A percentile compares a stretch with the other conserved stretches of the same genome.
Evolutionary conservation across 345 rosid species (phyloP).

Genomic region (Crucihimalaya himalaica): DNA sequence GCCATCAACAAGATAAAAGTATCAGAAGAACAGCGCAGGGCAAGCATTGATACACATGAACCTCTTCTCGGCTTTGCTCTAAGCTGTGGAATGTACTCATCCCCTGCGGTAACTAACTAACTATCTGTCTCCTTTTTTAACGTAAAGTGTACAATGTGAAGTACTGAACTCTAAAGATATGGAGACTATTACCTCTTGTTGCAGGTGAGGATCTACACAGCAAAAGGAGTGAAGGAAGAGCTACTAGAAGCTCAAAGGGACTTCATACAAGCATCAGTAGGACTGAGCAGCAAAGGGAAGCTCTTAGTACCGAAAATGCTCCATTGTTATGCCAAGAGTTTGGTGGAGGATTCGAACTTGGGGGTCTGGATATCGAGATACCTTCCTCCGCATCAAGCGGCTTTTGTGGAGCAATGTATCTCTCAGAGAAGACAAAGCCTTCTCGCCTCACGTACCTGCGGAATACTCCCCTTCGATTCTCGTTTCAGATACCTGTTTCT

Average conservation of each 20-base stretch:
- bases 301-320: slow-evolving; percentile 85
- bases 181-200: background rate
- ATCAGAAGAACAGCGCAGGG: slow-evolving; percentile 74
- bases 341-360: slow-evolving; percentile 73
- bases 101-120: slow-evolving; percentile 70
- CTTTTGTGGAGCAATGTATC: slow-evolving; percentile 81
- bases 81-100: slow-evolving; percentile 89
- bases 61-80: slow-evolving; percentile 82
- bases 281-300: slow-evolving; percentile 88
- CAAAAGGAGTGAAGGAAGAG: slow-evolving; percentile 72
- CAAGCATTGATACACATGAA: slow-evolving; percentile 58
- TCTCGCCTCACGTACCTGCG: slow-evolving; percentile 69
- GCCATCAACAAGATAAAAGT: slow-evolving; percentile 82
- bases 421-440: slow-evolving; percentile 70
- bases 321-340: slow-evolving; percentile 73
- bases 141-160: background rate
- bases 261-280: slow-evolving; percentile 77
- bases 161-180: background rate
- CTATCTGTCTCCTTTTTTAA: background rate
- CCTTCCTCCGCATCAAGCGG: slow-evolving; percentile 80
- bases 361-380: slow-evolving; percentile 85
- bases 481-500: slow-evolving; percentile 79
- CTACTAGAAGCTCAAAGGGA: slow-evolving; percentile 78
- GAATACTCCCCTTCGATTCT: slow-evolving; percentile 80
- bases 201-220: slow-evolving; percentile 79